Conservation (phyloP, 176 grass and related monocot species). For the Pontederia crassipes region DNA sequence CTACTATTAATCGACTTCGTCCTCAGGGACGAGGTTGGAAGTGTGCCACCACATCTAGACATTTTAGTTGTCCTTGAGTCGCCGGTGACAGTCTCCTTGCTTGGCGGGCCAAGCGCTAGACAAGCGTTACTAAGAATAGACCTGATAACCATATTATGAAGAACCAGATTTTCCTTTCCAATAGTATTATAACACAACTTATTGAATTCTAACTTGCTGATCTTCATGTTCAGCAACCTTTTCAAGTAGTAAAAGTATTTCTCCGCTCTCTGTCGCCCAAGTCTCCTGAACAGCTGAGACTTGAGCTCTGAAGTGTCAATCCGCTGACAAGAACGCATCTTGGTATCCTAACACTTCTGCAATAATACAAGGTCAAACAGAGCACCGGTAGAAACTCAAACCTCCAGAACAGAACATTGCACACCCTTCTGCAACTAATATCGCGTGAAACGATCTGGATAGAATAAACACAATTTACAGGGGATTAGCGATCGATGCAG, state of each 20-base stretch:
- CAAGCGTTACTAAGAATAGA: conserved; percentile 60
- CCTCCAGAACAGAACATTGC: no score
- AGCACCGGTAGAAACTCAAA: no score
- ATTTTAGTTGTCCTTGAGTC: conserved; percentile 53
- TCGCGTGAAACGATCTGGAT: no score
- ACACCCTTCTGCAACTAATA: no score
- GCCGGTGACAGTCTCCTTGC: conserved; percentile 42
- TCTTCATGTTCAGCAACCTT: conserved; percentile 54
- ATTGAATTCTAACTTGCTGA: conserved; percentile 57
- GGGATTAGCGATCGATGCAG: no score
- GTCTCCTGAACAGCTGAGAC: conserved; percentile 46
- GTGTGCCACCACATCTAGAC: conserved; percentile 29
- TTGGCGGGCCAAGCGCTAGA: conserved; percentile 42
- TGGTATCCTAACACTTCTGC: neutral
- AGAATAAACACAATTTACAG: no score
- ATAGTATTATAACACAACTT: conserved; percentile 39
- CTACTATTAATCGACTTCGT: conserved; percentile 33
- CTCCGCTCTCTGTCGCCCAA: conserved; percentile 40
- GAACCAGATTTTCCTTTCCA: conserved; percentile 60
- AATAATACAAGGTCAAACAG: no score
- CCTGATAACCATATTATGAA: conserved; percentile 57
- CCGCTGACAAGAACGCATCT: conserved; percentile 46
- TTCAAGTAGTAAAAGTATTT: conserved; percentile 55
- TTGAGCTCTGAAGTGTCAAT: conserved; percentile 55
- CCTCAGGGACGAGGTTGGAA: conserved; percentile 23